These are phyloP conservation scores for Phytomonas sp. DNA, from an alignment of 208 protist genomes.

Conservation along the genomic window DNA sequence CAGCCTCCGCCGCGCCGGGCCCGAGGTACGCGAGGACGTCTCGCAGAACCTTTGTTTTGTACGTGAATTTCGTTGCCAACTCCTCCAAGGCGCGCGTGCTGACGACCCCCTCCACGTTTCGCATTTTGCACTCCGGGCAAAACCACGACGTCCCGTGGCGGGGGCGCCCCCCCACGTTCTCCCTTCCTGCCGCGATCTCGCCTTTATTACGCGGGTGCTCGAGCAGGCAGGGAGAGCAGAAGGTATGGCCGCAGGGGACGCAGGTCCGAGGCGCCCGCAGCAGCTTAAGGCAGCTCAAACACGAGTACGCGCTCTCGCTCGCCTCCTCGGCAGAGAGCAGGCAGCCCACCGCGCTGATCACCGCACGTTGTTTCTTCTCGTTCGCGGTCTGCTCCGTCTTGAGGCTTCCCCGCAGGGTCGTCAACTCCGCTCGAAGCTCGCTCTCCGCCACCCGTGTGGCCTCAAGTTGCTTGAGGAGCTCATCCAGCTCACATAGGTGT, in stretches of 20 bases:
- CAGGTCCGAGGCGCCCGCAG: constrained; percentile 49
- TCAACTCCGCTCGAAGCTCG: neutral
- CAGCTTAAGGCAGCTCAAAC: constrained; percentile 58
- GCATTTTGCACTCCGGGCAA: constrained; percentile 33
- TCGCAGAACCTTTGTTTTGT: constrained; percentile 16
- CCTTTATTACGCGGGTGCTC: constrained; percentile 35
- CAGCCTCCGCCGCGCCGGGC: neutral
- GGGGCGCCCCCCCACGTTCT: neutral
- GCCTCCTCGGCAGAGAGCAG: constrained; percentile 70
- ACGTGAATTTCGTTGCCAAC: constrained; percentile 21
- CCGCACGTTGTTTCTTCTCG: constrained; percentile 5
- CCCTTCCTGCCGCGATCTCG: constrained; percentile 9
- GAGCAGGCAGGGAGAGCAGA: constrained; percentile 58
- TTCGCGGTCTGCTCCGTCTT: constrained; percentile 1
- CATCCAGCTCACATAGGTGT: constrained; percentile 4
- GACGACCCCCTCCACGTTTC: constrained; percentile 12
- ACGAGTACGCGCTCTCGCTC: constrained; percentile 67
- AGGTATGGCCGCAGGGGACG: constrained; percentile 83
- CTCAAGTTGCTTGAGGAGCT: neutral
- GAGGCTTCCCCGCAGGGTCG: neutral
- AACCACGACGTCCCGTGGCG: constrained; percentile 4
- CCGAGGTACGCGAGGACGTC: constrained; percentile 16
- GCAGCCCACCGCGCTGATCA: constrained; percentile 29
- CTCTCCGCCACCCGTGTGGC: neutral
- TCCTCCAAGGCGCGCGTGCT: constrained; percentile 17